These are phyloP conservation scores for Zea luxurians DNA, from an alignment of 176 grass and related monocot genomes.

Conservation along the genomic window DNA sequence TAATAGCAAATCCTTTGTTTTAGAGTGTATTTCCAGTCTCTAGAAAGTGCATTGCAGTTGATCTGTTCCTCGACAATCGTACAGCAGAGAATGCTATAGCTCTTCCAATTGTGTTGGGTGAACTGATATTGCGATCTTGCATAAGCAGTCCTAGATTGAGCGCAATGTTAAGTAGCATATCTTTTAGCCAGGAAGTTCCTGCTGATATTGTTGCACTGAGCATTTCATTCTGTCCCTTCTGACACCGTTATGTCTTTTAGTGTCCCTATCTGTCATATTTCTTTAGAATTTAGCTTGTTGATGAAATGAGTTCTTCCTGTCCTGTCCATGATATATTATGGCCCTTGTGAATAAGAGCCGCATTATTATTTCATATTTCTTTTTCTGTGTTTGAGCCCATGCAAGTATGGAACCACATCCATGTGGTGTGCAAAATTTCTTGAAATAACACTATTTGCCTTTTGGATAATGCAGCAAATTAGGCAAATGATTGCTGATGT, in stretches of 20 bases:
- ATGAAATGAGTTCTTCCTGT: neutral
- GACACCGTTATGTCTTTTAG: neutral
- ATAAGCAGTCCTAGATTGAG: neutral
- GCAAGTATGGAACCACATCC: neutral
- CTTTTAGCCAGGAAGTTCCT: neutral
- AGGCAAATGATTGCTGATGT: slow-evolving; percentile 96
- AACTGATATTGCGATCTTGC: neutral
- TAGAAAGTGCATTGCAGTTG: slow-evolving; percentile 8
- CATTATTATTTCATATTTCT: neutral
- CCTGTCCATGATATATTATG: neutral
- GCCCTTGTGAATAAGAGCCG: neutral
- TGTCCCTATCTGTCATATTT: neutral
- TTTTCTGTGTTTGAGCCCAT: neutral
- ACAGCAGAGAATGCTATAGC: neutral
- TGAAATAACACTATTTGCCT: neutral
- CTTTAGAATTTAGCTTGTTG: neutral
- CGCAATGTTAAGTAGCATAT: neutral
- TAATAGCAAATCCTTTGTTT: neutral
- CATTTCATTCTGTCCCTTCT: neutral
- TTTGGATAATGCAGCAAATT: slow-evolving; percentile 75
- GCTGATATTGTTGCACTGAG: neutral
- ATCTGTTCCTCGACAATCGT: neutral
- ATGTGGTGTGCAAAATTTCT: slow-evolving; percentile 4
- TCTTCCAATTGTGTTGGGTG: neutral
- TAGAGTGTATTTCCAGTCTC: neutral